phyloP scores from a whole-genome alignment of 2,329 filamentous ascomycete genomes.

The Falciphora oryzae region DNA sequence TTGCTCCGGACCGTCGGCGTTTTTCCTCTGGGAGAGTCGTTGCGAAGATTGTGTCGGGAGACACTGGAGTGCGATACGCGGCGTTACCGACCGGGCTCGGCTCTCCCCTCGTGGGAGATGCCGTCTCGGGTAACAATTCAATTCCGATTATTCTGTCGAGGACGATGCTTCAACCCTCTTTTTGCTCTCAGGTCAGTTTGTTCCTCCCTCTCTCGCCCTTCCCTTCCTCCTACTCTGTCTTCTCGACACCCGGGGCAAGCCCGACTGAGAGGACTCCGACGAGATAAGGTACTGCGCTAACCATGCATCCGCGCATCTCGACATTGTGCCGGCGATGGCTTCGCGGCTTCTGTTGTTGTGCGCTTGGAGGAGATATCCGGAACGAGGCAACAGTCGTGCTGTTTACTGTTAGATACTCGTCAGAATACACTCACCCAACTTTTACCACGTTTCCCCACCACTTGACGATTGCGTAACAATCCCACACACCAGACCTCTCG shows the following conservation, averaged over 20 bases:
- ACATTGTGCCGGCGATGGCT: not conserved
- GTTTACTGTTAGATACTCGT: not conserved
- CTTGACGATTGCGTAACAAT: not conserved
- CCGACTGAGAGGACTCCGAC: no score
- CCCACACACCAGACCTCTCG: not conserved
- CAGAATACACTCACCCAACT: not conserved
- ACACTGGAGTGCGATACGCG: conserved; percentile 20
- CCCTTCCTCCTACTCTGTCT: no score
- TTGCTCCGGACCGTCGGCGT: not conserved
- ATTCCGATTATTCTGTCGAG: conserved; percentile 18
- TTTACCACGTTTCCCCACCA: not conserved
- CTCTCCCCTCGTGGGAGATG: conserved; percentile 3
- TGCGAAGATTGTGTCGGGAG: conserved; percentile 19
- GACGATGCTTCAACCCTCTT: conserved; percentile 18
- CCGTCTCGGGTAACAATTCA: conserved; percentile 9
- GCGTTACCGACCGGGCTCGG: conserved; percentile 14
- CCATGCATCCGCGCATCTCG: not conserved
- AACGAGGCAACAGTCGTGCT: not conserved
- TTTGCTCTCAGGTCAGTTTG: conserved; percentile 16
- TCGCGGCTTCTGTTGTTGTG: not conserved
- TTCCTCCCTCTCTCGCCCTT: not conserved
- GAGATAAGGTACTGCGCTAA: not conserved
- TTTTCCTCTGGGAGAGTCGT: conserved; percentile 21
- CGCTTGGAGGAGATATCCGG: not conserved
- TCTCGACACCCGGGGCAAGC: no score